Evolutionary conservation across 1,284 basidiomycete species (phyloP), one percentile per base, ranked within the genome.

Genomic region (Heterobasidion occidentale): DNA sequence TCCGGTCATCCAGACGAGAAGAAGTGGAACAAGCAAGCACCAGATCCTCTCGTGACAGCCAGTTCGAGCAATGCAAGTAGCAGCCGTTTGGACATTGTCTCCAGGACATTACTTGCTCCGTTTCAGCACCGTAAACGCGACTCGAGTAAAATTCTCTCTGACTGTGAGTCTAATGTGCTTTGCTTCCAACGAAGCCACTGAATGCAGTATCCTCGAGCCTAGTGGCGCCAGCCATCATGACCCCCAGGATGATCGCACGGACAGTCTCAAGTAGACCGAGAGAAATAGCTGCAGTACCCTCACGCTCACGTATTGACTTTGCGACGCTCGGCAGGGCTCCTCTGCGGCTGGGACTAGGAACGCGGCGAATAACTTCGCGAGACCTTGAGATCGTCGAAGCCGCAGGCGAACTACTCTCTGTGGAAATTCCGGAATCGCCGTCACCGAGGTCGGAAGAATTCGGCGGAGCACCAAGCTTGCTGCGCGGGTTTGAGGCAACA

Each of bases 191-290:
- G 33, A 12, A 9, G 15, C 7, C 17, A 9, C 47, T 53, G 14
- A 49, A 36, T 52, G n/a, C 45, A 46, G 48, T 20, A 44, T 36
- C 9, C 33, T 33, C 52, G 51, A 35, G 50, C 50, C 57, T 67
- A 95, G 92, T 95, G 66, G 91, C 92, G 5, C 92, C 92, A 11
- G 84, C 86, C 58, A 87, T 95, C 64, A 93, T 95, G 92, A 92
- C 92, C 4, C 89, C 91, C 20, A 78, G 83, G 60, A 87, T 92
- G 79, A 79, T 92, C 56, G 81, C 79, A 54, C 78, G 86, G 12
- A 84, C 82, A 20, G 78, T 81, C 3, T 81, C 84, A 9, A 77
- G 78, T 33, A 73, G 78, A 55, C 70, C 79, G 33, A 77, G 77
- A 56, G 68, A 69, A 15, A 64, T 79, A 38, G 65, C 69, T 36